A percentile compares a stretch with the other conserved stretches of the same genome.
Evolutionary conservation across 495 filamentous ascomycete species (phyloP).

Genomic region (Neurospora tetrasperma): DNA sequence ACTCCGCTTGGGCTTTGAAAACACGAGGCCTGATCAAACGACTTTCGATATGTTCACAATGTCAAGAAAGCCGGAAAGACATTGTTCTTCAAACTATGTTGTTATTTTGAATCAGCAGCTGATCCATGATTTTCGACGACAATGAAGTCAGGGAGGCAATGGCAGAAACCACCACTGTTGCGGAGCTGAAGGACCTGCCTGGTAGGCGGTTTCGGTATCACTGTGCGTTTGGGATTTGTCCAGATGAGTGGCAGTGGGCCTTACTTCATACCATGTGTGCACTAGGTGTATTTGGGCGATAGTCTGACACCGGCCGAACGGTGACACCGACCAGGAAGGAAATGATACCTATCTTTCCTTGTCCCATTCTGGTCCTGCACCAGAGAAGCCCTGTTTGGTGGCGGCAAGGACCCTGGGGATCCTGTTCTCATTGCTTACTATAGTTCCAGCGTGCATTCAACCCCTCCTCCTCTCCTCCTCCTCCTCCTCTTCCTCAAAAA

Average conservation of each 20-base stretch:
- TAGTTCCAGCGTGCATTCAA: background rate
- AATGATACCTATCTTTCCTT: background rate
- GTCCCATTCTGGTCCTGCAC: background rate
- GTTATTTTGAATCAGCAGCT: background rate
- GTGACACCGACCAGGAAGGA: background rate
- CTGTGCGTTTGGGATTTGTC: background rate
- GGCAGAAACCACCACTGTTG: conserved; percentile 2
- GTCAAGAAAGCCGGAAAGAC: background rate
- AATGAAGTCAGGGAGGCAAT: conserved; percentile 9
- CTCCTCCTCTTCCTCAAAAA: no score
- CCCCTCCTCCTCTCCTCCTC: no score
- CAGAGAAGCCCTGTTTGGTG: background rate
- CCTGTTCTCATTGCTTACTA: background rate
- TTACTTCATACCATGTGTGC: background rate
- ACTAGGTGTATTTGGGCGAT: background rate
- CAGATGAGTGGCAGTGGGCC: background rate
- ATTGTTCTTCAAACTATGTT: background rate
- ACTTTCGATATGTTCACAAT: background rate
- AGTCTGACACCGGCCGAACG: background rate
- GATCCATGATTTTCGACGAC: background rate
- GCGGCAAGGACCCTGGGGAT: background rate
- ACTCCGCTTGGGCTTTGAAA: background rate
- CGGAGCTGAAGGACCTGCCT: background rate
- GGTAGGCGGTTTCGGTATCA: background rate
- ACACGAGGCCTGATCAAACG: background rate